Conservation (phyloP, 164 flowering plant species). For the Vitis labrusca region DNA sequence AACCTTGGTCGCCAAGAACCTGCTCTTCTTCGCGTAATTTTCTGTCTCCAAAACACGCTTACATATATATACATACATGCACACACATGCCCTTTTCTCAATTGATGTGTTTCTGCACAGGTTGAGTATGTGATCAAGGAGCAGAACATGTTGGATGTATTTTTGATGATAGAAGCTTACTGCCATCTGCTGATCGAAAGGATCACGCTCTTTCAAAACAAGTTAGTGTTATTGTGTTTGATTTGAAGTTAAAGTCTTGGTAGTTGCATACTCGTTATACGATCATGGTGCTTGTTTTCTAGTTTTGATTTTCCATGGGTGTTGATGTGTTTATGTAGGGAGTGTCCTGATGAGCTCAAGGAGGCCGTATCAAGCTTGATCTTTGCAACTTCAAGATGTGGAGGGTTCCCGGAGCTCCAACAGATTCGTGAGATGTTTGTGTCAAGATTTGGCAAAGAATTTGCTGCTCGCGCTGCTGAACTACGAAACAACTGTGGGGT, state of each 20-base stretch:
- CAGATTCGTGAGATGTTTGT: constrained; percentile 53
- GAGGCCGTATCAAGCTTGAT: constrained; percentile 71
- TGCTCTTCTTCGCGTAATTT: constrained; percentile 72
- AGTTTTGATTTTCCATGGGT: background rate
- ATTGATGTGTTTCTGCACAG: constrained; percentile 23
- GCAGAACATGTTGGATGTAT: constrained; percentile 68
- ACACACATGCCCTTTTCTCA: too few species aligned
- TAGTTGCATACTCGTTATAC: background rate
- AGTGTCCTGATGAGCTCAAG: constrained; percentile 70
- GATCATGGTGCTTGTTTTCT: background rate
- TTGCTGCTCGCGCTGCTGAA: constrained; percentile 56
- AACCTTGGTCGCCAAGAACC: constrained; percentile 52
- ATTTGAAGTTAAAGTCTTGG: background rate
- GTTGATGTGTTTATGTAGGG: constrained; percentile 32
- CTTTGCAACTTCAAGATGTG: constrained; percentile 80
- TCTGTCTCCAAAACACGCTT: background rate
- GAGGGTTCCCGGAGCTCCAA: constrained; percentile 85
- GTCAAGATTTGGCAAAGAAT: constrained; percentile 64
- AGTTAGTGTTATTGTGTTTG: constrained; percentile 23
- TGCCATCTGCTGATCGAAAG: constrained; percentile 47
- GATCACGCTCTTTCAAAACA: constrained; percentile 30
- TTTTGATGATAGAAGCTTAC: constrained; percentile 51
- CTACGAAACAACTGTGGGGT: constrained; percentile 66
- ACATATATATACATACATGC: too few species aligned
- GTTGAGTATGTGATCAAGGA: constrained; percentile 71